Evolutionary conservation across 2,329 filamentous ascomycete species (phyloP).

Genomic region (Neonectria magnoliae): DNA sequence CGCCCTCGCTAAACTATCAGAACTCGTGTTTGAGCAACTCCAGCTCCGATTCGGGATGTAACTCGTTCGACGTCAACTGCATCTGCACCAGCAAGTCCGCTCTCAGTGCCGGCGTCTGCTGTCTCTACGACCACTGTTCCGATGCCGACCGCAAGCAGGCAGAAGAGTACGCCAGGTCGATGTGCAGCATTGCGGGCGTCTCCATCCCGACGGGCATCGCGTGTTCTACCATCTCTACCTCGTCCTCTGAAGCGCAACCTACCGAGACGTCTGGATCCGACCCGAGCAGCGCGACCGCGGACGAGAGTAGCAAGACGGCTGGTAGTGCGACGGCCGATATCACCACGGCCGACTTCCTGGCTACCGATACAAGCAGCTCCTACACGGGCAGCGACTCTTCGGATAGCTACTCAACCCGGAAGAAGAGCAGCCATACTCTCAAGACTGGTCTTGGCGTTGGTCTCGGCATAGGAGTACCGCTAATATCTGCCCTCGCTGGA

Average conservation of each 20-base stretch:
- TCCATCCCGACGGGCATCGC: constrained; percentile 1
- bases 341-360: background rate
- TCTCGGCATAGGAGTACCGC: constrained; percentile 16
- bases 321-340: background rate
- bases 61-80: constrained; percentile 17
- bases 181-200: background rate
- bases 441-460: constrained; percentile 12
- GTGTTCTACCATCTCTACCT: background rate
- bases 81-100: constrained; percentile 6
- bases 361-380: background rate
- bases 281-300: background rate
- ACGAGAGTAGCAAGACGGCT: background rate
- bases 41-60: background rate
- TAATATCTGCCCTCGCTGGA: constrained; percentile 1
- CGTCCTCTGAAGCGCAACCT: background rate
- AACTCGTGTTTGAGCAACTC: background rate
- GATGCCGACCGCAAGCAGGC: constrained; percentile 8
- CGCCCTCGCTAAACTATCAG: background rate
- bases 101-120: constrained; percentile 13
- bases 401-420: background rate
- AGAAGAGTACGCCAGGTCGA: background rate
- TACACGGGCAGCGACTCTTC: background rate
- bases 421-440: background rate
- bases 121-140: constrained; percentile 16
- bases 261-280: background rate